Evolutionary conservation across 805 yeast genomes (phyloP).

Genomic region (Wickerhamiella cacticola): DNA sequence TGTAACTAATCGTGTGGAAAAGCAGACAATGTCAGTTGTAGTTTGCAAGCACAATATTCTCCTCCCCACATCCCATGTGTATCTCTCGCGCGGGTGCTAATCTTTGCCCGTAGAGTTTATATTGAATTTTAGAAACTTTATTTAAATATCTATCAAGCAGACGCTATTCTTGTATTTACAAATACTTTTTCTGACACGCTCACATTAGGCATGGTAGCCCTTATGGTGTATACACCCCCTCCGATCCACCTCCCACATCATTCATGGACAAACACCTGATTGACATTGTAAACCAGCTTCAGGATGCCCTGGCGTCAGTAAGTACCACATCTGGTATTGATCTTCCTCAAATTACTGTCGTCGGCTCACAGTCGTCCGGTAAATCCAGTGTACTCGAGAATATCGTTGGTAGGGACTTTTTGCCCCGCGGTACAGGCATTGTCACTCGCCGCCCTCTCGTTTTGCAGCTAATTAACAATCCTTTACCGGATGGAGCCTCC

Average conservation of each 20-base stretch:
- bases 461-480: constrained; percentile 42
- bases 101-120: too few relatives aligned
- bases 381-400: constrained; percentile 82
- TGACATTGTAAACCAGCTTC: constrained; percentile 71
- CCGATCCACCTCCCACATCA: background rate
- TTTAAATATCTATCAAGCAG: too few relatives aligned
- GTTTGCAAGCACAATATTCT: too few relatives aligned
- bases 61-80: too few relatives aligned
- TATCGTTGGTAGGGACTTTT: constrained; percentile 81
- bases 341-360: constrained; percentile 79
- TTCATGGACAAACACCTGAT: constrained; percentile 67
- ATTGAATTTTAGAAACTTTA: too few relatives aligned
- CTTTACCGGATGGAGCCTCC: constrained; percentile 16
- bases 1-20: background rate
- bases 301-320: constrained; percentile 84
- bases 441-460: constrained; percentile 81
- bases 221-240: too few relatives aligned
- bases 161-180: too few relatives aligned
- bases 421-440: constrained; percentile 84
- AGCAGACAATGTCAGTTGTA: background rate
- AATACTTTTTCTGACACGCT: too few relatives aligned
- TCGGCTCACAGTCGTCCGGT: constrained; percentile 84
- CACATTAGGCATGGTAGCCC: too few relatives aligned
- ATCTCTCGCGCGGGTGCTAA: too few relatives aligned
- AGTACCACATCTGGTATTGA: constrained; percentile 74